A percentile compares a stretch with the other conserved stretches of the same genome.
Evolutionary conservation across 257 asterid species (phyloP).

Genomic region (Gentiana dahurica): DNA sequence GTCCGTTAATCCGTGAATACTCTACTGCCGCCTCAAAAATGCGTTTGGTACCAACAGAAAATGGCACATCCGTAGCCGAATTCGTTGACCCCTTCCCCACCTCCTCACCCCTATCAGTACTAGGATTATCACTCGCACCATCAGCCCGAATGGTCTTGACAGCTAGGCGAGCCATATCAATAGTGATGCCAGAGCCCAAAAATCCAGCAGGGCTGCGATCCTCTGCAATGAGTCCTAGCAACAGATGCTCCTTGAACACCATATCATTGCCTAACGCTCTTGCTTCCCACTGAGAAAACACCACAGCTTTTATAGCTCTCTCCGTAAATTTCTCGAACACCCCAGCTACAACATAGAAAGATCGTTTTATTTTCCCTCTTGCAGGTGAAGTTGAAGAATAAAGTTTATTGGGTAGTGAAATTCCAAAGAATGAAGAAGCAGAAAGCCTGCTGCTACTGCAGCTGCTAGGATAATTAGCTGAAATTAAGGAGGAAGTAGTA

Average conservation of each 20-base stretch:
- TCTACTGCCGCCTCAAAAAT: conserved; percentile 97
- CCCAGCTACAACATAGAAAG: conserved; percentile 49
- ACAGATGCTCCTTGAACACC: conserved; percentile 75
- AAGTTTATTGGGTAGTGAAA: conserved; percentile 27
- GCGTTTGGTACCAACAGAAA: conserved; percentile 54
- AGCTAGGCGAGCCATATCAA: conserved; percentile 66
- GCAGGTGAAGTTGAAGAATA: conserved; percentile 6
- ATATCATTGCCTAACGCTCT: conserved; percentile 57
- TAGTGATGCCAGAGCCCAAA: conserved; percentile 60
- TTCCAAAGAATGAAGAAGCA: conserved; percentile 37
- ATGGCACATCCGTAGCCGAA: conserved; percentile 80
- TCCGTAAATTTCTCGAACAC: conserved; percentile 90
- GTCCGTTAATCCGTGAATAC: conserved; percentile 81
- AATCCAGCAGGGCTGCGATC: conserved; percentile 81
- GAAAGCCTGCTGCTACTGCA: conserved; percentile 38
- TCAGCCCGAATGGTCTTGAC: conserved; percentile 64
- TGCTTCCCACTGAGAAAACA: conserved; percentile 86
- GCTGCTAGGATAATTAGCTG: conserved; percentile 14
- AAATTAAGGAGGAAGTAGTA: conserved; percentile 10
- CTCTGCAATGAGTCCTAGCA: conserved; percentile 88
- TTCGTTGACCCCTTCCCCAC: conserved; percentile 23
- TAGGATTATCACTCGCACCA: conserved; percentile 17
- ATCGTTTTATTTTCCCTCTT: conserved; percentile 22
- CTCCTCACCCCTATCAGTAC: conserved; percentile 9
- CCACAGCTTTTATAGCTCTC: conserved; percentile 82